phyloP scores from a whole-genome alignment of 371 early-diverging fungal species.

The Homolaphlyctis polyrhiza region DNA sequence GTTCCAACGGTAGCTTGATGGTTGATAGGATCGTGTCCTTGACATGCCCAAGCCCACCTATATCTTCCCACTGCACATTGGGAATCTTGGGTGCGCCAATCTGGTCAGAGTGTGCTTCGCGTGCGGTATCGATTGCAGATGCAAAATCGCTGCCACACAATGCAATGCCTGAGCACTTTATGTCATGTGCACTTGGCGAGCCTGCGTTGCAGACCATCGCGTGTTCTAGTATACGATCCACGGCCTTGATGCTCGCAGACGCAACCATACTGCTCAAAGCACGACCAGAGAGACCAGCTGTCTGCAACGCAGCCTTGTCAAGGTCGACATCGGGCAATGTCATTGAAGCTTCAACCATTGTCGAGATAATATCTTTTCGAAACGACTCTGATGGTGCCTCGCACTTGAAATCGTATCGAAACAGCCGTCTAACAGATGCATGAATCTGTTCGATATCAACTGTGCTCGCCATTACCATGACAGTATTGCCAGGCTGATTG shows the following conservation, averaged over 20 bases:
- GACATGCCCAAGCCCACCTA: conserved; percentile 97
- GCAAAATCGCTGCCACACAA: not conserved
- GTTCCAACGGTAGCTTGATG: conserved; percentile 95
- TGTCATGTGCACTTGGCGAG: too few species aligned
- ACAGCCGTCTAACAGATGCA: conserved; percentile 51
- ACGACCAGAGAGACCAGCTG: conserved; percentile 1
- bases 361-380: not conserved
- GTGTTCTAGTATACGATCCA: not conserved
- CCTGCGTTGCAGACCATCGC: too few species aligned
- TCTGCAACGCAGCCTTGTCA: not conserved
- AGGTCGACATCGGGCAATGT: not conserved
- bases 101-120: conserved; percentile 80
- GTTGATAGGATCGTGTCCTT: conserved; percentile 97
- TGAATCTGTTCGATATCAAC: conserved; percentile 71
- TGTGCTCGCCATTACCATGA: conserved; percentile 74
- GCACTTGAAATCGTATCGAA: conserved; percentile 64
- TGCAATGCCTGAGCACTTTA: not conserved
- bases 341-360: not conserved
- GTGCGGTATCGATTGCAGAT: conserved; percentile 36
- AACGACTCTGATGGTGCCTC: conserved; percentile 21
- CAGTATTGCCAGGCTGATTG: conserved; percentile 41
- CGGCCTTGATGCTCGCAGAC: not conserved
- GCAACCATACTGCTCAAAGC: not conserved
- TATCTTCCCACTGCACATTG: conserved; percentile 96
- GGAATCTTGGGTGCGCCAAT: conserved; percentile 97